Base-by-base conservation (phyloP, 2,329 filamentous ascomycete genomes). In the Trichophyton verrucosum region DNA sequence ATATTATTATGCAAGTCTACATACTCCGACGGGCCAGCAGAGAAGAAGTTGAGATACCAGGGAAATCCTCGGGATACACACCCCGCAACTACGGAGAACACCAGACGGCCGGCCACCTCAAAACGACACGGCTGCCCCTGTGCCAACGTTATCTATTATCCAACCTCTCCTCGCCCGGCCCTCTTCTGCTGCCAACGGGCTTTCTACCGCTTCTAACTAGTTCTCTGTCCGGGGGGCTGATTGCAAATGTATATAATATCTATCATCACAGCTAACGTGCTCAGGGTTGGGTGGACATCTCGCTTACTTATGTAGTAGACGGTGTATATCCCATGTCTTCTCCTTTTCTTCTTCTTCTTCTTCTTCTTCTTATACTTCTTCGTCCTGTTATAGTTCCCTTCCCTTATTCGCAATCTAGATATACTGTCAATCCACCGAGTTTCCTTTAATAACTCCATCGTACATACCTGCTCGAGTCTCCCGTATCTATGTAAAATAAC, bases 181-280 rank as follows among this genome's bases (percentile, higher is more conserved):
- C 27, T 30, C 27, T 30, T 30, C 47, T 30, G 24, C 49, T 53
- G 49, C 27, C 11, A 53, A 27, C 22, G 22, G 49, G 49, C 49
- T 33, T 53, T 53, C 33, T 49, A 53, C 24, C 49, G 5, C n/a
- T 53, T 38, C n/a, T n/a, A 44, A n/a, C 49, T 30, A 53, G 49
- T 33, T 13, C 22, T 22, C 22, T 13, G 49, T 22, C 22, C 49
- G 13, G 47, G 20, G 40, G 17, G 24, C 49, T 33, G 22, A 11
- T 27, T 53, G 49, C 27, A 53, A 38, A 53, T 53, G 27, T 53
- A 53, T 53, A 53, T 53, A 30, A 53, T 53, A 53, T 30, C 27
- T 53, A 53, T 33, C 49, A 53, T 53, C 49, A 53, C 24, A 53
- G 22, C 49, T 53, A 53, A 53, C 49, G 49, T 53, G 49, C 49